A percentile compares a stretch with the other conserved stretches of the same genome.
Conservation (phyloP, 2,329 filamentous ascomycete genomes). For the Pseudogymnoascus sp. region DNA sequence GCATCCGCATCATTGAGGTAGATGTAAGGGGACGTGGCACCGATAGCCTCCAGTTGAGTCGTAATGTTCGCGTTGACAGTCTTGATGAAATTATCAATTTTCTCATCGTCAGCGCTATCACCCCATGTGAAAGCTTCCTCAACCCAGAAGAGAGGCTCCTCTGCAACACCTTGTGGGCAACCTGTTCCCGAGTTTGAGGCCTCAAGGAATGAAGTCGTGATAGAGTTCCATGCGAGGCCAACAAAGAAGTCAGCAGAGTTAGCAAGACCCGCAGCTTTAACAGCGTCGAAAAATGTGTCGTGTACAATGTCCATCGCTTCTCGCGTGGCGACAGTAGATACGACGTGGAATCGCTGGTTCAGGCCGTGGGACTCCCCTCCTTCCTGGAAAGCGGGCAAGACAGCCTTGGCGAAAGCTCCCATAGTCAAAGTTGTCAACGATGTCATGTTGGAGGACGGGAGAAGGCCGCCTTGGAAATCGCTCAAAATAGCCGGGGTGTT, state of each 20-base stretch:
- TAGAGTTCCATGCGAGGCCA: constrained; percentile 15
- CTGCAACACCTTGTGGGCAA: constrained; percentile 15
- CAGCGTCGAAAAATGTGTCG: constrained; percentile 17
- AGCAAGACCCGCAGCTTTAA: not conserved
- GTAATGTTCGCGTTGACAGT: constrained; percentile 16
- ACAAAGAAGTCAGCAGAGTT: constrained; percentile 13
- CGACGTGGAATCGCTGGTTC: constrained; percentile 16
- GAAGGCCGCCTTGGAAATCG: constrained; percentile 17
- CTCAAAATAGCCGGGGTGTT: constrained; percentile 12
- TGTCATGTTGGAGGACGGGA: constrained; percentile 13
- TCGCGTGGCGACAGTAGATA: constrained; percentile 9
- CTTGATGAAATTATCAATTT: constrained; percentile 14
- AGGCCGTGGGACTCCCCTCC: constrained; percentile 14
- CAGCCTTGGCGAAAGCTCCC: constrained; percentile 11
- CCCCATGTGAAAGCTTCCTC: constrained; percentile 16
- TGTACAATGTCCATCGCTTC: constrained; percentile 18
- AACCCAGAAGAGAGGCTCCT: constrained; percentile 18
- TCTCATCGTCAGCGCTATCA: constrained; percentile 10
- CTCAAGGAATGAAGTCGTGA: constrained; percentile 16
- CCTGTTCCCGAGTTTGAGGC: constrained; percentile 12
- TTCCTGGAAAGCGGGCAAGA: constrained; percentile 13
- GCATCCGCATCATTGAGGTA: constrained; percentile 21
- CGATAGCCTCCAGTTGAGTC: constrained; percentile 12
- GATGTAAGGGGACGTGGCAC: constrained; percentile 12
- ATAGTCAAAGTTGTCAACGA: constrained; percentile 11